Conservation (phyloP, 805 yeast species). For the Yamadazyma takamatsuzukensis region DNA sequence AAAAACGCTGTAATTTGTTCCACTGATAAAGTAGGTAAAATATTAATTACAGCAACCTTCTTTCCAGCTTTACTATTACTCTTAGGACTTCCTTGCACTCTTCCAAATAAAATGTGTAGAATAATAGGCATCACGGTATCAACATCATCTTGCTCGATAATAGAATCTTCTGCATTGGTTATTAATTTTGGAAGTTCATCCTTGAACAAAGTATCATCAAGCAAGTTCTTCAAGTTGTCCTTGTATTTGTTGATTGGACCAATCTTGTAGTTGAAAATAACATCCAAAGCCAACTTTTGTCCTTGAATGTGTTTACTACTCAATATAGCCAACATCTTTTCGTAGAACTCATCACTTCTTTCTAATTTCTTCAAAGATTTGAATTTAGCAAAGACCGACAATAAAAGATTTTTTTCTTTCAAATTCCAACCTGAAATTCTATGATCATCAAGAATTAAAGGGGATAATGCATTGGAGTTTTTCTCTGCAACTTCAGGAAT, state of each 20-base stretch:
- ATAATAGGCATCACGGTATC: constrained; percentile 64
- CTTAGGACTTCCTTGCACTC: constrained; percentile 66
- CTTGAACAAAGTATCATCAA: constrained; percentile 79
- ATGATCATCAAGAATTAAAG: constrained; percentile 47
- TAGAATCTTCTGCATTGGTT: constrained; percentile 43
- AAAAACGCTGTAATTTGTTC: constrained; percentile 58
- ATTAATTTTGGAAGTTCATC: constrained; percentile 77
- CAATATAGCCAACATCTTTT: constrained; percentile 51
- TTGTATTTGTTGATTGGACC: constrained; percentile 60
- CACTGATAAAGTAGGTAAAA: constrained; percentile 55
- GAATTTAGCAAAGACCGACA: constrained; percentile 63
- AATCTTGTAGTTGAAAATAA: constrained; percentile 62
- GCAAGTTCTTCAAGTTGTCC: constrained; percentile 66
- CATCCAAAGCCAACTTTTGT: constrained; percentile 71
- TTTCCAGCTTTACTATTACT: constrained; percentile 72
- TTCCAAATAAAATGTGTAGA: constrained; percentile 77
- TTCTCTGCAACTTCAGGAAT: constrained; percentile 71
- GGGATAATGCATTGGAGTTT: constrained; percentile 53
- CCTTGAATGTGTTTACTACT: constrained; percentile 57
- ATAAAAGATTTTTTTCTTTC: constrained; percentile 53
- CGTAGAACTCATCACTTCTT: constrained; percentile 50
- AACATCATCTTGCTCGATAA: constrained; percentile 60
- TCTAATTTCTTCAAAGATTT: constrained; percentile 55
- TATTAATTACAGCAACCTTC: constrained; percentile 64
- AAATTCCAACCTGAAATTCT: constrained; percentile 34